Evolutionary conservation across 1,284 basidiomycete species (phyloP), one percentile per base, ranked within the genome.

Genomic region (Leccinum ponderosum): DNA sequence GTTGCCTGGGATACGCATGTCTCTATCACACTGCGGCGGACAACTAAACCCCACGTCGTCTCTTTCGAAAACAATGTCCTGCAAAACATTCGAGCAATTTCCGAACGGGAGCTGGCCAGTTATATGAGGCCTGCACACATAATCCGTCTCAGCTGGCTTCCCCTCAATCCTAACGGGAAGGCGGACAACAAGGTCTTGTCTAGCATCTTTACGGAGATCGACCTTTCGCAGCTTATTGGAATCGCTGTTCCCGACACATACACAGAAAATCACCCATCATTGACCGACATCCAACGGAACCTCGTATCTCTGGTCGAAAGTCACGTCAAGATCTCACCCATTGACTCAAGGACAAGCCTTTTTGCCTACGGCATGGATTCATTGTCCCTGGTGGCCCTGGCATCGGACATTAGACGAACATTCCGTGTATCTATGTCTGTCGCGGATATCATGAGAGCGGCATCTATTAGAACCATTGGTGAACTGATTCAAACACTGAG

Each of bases 61-160:
- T 1, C 61, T n/a, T 73, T 78, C 4, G 73, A 75, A 6, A 55
- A 62, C 8, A 73, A 71, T 1, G 65, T 82, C 15, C 64, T 81
- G 55, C 69, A 66, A 25, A 60, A 65, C 29, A 75, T 83, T 55
- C 75, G 71, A 53, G 62, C 57, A 14, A 73, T 75, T 20, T 81
- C 78, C 65, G 76, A 80, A 48, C 61, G 65, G 22, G 79, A 81
- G 64, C 72, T 83, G 1, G 78, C 83, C 7, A 79, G 76, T 58
- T 83, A 83, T 62, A 83, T 84, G 82, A 76, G 82, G 8, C 82
- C 82, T 12, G 78, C 79, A 58, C 81, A 82, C 64, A 76, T 83
- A 59, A 73, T 84, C 42, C 79, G 81, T 5, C 71, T 83, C 17
- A 73, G 68, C 60, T 84, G 78, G 72, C 75, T 83, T 59, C 81